Evolutionary conservation across 2,329 filamentous ascomycete species (phyloP), one percentile per base, ranked within the genome.

Genomic region (Xenoacremonium recifei): DNA sequence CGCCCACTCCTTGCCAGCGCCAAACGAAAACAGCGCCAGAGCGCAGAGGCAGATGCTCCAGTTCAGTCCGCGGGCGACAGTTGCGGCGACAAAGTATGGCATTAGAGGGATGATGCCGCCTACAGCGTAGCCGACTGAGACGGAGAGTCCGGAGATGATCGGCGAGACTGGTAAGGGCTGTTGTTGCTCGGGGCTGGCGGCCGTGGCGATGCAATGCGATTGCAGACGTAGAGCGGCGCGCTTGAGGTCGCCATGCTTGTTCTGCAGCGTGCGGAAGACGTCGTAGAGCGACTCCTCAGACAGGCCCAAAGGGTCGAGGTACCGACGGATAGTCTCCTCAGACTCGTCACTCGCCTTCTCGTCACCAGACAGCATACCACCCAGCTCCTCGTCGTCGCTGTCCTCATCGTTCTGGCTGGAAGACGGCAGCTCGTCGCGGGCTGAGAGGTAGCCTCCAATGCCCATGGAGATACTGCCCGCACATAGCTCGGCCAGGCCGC

Each of bases 391-490:
- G 1, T 58, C 49, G 11, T 55, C 50, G 2, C 32, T 29, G 0
- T 25, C 15, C 5, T n/a, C 38, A 2, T 34, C 4, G 3, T 32
- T 6, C 4, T 36, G 19, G 17, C 33, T 16, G 0, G 18, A 9
- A 9, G 29, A 25, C 4, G 41, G 45, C 5, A 32, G 25, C 12
- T 66, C 64, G 27, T 55, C 76, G 55, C 59, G 66, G 39, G 82
- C 81, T 2, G 82, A 79, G 2, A 89, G 67, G 54, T 84, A 88
- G 11, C 82, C 84, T n/a, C 85, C 82, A 13, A 89, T 74, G 3
- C 84, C 85, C 85, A 88, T 88, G 34, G 80, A 85, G 45, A 89
- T 86, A 35, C 81, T 79, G 2, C 85, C 84, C 0, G 83, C 82
- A 46, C 85, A 84, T 30, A 88, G 70, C 61, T 89, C 85, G 1